Base-by-base conservation (phyloP, 352 stramenopile species). In the Plasmopara muralis region DNA sequence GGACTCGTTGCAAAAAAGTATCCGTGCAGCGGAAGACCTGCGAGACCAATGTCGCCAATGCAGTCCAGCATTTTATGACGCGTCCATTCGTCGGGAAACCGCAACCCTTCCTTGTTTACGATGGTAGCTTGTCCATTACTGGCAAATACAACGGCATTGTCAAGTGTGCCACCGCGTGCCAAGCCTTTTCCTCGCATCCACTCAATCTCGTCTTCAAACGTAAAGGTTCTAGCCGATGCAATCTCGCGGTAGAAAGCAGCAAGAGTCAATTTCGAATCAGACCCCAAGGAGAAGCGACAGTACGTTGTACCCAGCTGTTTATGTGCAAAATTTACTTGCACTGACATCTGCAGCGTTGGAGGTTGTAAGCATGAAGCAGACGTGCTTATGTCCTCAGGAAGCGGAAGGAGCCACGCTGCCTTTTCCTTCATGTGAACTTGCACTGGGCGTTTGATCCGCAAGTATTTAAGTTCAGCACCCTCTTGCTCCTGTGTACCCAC, bases 61-160 rank as follows among this genome's bases (percentile, higher is more conserved):
- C 74, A 87, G 50, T 89, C 79, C 34, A 89, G 63, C 59, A 85
- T 58, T 54, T 89, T 89, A 63, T 89, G 79, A 2, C 76, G 73
- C 28, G 57, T 57, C 79, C 79, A 89, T 55, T 89, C 77, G 51
- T 87, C 70, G 2, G 62, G 35, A 53, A 78, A 86, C 8, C 71
- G 74, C 38, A 89, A 50, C 6, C 75, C 74, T 2, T 78, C 62
- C 1, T 56, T 47, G 41, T 87, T 89, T 16, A 87, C 42, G 18
- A 75, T 67, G 2, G 43, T 42, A 12, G 50, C 16, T 33, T 41
- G 25, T 13, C 34, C 28, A 34, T 46, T 6, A 6, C 67, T 60
- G 7, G 55, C 46, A 47, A 90, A 87, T 44, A 90, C 75, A 34
- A 88, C 60, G 8, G 79, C 77, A 39, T 86, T 90, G 20, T 77